Evolutionary conservation across 2,329 filamentous ascomycete species (phyloP), one percentile per base, ranked within the genome.

Genomic region (Scytalidium sp.): DNA sequence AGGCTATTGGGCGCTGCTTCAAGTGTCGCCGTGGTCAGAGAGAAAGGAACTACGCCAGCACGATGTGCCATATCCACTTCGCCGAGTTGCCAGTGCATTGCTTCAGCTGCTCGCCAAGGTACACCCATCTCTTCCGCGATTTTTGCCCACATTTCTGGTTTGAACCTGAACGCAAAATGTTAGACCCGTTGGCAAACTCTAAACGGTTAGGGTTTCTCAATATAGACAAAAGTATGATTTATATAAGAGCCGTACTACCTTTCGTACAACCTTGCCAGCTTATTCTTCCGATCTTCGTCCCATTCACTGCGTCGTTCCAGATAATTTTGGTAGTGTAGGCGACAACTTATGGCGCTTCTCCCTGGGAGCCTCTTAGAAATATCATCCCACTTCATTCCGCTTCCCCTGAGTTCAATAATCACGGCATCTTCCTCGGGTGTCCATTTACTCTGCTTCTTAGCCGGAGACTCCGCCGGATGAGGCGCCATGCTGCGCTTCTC

Each of bases 331-430:
- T 97, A 97, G 65, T 96, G 91, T 46, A 97, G 78, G 41, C 93
- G 85, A 69, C 93, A 97, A 61, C 91, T 96, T 63, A 97, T 97
- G 50, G 91, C 87, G 70, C 91, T 97, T 60, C 94, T 83, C 54
- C 93, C 93, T 2, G 91, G 92, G 45, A 97, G 75, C 48, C 87
- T 83, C 73, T 93, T 95, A 54, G 90, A 95, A 62, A 97, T 97
- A 69, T 97, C 93, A 66, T 97, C 93, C 94, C 93, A 97, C 67
- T 97, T 97, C 90, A 97, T 96, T 8, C 90, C 89, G 60, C 85
- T 85, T 32, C 90, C 90, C 50, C 93, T 84, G 54, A 97, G 80
- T 67, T 95, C 89, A 61, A 97, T 96, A 60, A 96, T 96, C 44
- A 94, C 75, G n/a, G 88, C 83, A 69, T 97, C 91, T 68, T 97